A percentile compares a stretch with the other conserved stretches of the same genome.
phyloP scores from a whole-genome alignment of 768 basidiomycete genomes.

The Pholiota microspora region DNA sequence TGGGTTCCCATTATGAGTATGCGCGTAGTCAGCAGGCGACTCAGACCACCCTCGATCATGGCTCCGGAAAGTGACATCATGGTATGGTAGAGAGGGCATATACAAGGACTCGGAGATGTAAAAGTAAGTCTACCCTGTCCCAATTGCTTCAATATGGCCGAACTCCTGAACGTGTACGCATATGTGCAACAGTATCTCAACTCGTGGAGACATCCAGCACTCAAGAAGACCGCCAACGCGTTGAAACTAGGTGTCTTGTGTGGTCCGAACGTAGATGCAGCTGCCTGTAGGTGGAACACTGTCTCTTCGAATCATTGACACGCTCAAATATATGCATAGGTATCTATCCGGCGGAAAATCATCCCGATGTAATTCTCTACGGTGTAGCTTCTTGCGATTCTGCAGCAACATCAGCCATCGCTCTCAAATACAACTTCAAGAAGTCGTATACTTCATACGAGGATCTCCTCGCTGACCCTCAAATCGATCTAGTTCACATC shows the following conservation, averaged over 20 bases:
- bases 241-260: background rate
- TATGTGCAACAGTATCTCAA: background rate
- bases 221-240: background rate
- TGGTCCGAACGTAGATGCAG: background rate
- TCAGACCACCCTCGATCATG: no score
- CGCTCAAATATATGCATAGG: background rate
- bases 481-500: conserved; percentile 49
- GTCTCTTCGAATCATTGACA: background rate
- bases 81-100: no score
- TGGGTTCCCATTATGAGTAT: no score
- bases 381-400: background rate
- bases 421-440: conserved; percentile 48
- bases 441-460: conserved; percentile 41
- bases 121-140: background rate
- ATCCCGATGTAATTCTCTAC: background rate
- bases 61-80: no score
- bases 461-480: conserved; percentile 42
- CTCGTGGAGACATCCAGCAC: background rate
- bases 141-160: background rate
- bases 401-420: conserved; percentile 38
- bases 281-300: background rate
- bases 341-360: background rate
- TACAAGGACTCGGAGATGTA: no score
- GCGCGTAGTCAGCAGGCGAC: no score
- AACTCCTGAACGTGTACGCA: background rate